phyloP scores from a whole-genome alignment of 441 rosid genomes.

The Rhodomyrtus psidioides region DNA sequence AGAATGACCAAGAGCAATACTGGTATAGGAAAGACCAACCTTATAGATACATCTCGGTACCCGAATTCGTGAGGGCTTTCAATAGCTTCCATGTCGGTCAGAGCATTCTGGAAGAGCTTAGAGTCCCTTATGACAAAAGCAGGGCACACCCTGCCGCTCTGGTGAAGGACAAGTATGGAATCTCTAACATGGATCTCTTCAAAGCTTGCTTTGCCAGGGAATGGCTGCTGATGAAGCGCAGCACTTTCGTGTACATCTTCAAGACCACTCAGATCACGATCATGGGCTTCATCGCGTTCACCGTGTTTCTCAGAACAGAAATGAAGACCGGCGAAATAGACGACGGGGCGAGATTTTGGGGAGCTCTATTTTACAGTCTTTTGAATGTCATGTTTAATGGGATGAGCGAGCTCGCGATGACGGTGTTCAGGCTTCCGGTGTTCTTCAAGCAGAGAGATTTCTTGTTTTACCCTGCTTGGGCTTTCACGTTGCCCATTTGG shows the following conservation, averaged over 20 bases:
- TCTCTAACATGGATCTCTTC: conserved; percentile 53
- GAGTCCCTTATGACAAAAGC: conserved; percentile 45
- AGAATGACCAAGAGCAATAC: conserved; percentile 59
- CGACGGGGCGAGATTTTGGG: conserved; percentile 40
- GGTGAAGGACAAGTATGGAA: conserved; percentile 48
- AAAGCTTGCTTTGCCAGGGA: conserved; percentile 64
- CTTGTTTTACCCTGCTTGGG: conserved; percentile 66
- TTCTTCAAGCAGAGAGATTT: conserved; percentile 64
- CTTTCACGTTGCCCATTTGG: conserved; percentile 63
- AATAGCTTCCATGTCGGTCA: conserved; percentile 37
- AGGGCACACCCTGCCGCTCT: conserved; percentile 58
- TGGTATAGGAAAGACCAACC: conserved; percentile 42
- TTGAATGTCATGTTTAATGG: conserved; percentile 69
- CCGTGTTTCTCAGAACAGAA: conserved; percentile 44
- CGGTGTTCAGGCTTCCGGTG: conserved; percentile 53
- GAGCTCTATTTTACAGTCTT: conserved; percentile 62
- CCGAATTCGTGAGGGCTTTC: conserved; percentile 34
- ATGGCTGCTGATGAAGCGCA: conserved; percentile 59
- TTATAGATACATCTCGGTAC: conserved; percentile 32
- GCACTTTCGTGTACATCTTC: conserved; percentile 51
- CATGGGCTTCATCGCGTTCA: conserved; percentile 49
- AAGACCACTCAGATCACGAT: conserved; percentile 50
- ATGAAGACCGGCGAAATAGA: conserved; percentile 29
- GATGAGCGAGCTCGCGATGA: conserved; percentile 63
- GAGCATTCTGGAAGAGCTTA: conserved; percentile 25